Conservation (phyloP, 2,329 filamentous ascomycete species). For the Aspergillus chevalieri region DNA sequence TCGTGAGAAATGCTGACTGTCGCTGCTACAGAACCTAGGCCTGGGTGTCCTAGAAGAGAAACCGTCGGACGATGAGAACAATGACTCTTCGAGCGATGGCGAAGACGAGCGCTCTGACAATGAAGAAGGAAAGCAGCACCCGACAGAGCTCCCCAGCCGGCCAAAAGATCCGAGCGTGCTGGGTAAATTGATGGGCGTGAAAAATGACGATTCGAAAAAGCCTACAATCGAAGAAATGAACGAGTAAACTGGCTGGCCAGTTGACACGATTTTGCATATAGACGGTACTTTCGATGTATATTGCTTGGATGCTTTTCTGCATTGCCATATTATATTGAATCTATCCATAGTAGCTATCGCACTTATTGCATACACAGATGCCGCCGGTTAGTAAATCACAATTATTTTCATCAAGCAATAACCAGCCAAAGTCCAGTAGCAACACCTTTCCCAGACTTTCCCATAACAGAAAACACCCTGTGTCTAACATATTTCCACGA, state of each 20-base stretch:
- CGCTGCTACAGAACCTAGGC: constrained; percentile 32
- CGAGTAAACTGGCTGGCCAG: constrained; percentile 11
- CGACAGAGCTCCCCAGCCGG: constrained; percentile 6
- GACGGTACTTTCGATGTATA: background rate
- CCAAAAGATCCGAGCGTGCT: constrained; percentile 25
- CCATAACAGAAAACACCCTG: constrained; percentile 5
- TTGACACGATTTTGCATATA: background rate
- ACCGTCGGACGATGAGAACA: constrained; percentile 14
- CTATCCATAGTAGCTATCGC: background rate
- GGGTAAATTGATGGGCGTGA: constrained; percentile 33
- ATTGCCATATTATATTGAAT: background rate
- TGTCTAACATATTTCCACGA: constrained; percentile 20
- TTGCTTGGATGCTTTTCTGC: background rate
- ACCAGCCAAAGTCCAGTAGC: background rate
- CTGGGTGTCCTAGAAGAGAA: constrained; percentile 42
- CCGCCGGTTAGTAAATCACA: background rate
- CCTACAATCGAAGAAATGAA: constrained; percentile 35
- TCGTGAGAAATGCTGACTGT: background rate
- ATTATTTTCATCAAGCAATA: background rate
- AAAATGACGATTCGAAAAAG: constrained; percentile 22
- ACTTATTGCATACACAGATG: background rate
- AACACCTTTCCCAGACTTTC: background rate
- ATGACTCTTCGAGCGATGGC: constrained; percentile 12
- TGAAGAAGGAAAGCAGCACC: constrained; percentile 2
- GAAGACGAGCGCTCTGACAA: constrained; percentile 9